Evolutionary conservation across 169 alveolate genomes (phyloP).

Genomic region (Plasmodium cynomolgi): DNA sequence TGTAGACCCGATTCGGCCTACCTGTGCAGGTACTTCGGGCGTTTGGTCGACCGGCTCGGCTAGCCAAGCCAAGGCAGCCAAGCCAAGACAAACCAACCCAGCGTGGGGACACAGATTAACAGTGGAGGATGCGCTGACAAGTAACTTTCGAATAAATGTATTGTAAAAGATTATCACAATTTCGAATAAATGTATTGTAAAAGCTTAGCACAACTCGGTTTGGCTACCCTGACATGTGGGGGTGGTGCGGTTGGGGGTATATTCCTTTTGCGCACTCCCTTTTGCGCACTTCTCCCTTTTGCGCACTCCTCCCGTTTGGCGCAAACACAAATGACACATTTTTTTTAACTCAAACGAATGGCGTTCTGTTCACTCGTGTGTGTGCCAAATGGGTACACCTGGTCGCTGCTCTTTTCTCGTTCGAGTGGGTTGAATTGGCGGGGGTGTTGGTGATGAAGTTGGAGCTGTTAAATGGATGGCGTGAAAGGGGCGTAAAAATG

Average conservation of each 20-base stretch:
- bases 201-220: too few relatives aligned
- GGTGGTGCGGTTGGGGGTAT: background rate
- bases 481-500: background rate
- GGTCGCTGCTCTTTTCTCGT: background rate
- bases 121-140: background rate
- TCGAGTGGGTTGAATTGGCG: background rate
- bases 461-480: background rate
- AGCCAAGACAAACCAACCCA: too few relatives aligned
- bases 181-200: background rate
- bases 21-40: conserved; percentile 1
- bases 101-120: background rate
- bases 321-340: background rate
- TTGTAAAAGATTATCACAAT: background rate
- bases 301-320: background rate
- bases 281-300: too few relatives aligned
- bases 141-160: background rate
- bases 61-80: background rate
- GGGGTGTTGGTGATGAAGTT: background rate
- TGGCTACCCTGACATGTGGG: background rate
- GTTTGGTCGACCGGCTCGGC: background rate
- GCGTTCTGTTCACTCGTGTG: background rate
- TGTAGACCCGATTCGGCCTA: conserved; percentile 47
- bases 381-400: background rate
- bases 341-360: background rate
- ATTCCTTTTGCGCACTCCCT: too few relatives aligned